Base-by-base conservation (phyloP, 2,329 filamentous ascomycete genomes). In the Endothia cerciana region DNA sequence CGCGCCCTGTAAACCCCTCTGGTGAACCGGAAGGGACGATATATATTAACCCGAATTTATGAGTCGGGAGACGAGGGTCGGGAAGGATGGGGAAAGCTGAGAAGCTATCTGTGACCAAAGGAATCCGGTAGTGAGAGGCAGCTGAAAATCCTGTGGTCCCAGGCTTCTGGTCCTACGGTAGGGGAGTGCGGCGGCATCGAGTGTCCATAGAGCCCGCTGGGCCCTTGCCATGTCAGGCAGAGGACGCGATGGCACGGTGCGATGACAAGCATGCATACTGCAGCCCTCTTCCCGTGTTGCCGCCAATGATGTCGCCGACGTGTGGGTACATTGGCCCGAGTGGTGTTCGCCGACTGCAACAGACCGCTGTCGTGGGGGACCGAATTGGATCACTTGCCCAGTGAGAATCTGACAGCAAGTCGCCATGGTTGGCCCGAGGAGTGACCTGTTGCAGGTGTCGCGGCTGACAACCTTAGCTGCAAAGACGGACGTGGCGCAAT, bases 141-240 rank as follows among this genome's bases (percentile, higher is more conserved):
- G 53, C 60, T 63, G 64, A 51, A 30, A 66, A 56, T 51, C 55
- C 47, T 41, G 64, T 51, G 25, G 51, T 53, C 49, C 53, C 43
- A 45, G 43, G 6, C 19, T n/a, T 22, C n/a, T 45, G n/a, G 43
- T 45, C 2, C 13, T 30, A 65, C 40, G 13, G 15, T 36, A 65
- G 43, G 30, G 36, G 30, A 30, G 17, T 33, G 40, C 15, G 47
- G n/a, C n/a, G 22, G 41, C 40, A 45, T 15, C 22, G 43, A n/a
- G 25, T 17, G 36, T 17, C 45, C 38, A 62, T 63, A 30, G 25
- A 15, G 45, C 3, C 30, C 53, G 30, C 22, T 30, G 47, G n/a
- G 13, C 33, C n/a, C 36, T 41, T 36, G 60, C 33, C n/a, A 41
- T 38, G 36, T 28, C 22, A 57, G n/a, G 47, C 55, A 30, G n/a